These are phyloP conservation scores for Phytophthora nicotianae DNA, from an alignment of 352 stramenopile species.

Conservation along the genomic window DNA sequence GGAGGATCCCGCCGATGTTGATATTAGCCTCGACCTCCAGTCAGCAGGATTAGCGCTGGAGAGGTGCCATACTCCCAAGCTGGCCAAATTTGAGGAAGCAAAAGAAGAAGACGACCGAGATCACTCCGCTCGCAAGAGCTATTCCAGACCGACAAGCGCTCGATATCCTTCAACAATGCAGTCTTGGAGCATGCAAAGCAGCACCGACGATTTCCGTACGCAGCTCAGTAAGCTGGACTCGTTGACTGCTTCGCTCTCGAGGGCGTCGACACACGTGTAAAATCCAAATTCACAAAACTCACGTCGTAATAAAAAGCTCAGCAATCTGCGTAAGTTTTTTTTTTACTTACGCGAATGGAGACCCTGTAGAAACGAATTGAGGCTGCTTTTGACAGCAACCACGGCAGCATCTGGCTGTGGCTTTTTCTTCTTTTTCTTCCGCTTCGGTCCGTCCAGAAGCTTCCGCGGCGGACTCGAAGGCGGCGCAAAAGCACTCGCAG, in stretches of 20 bases:
- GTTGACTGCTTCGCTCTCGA: constrained; percentile 25
- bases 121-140: constrained; percentile 25
- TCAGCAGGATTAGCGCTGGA: constrained; percentile 13
- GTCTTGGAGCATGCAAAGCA: constrained; percentile 41
- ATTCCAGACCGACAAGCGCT: constrained; percentile 26
- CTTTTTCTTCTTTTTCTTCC: constrained; percentile 69
- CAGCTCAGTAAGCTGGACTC: constrained; percentile 36
- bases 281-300: neutral
- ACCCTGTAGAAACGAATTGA: constrained; percentile 67
- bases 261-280: constrained; percentile 30
- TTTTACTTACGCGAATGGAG: constrained; percentile 47
- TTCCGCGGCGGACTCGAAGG: constrained; percentile 63
- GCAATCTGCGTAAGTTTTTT: neutral
- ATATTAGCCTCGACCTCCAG: constrained; percentile 16
- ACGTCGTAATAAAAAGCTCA: constrained; percentile 5
- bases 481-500: constrained; percentile 51
- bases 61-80: constrained; percentile 22
- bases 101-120: constrained; percentile 1
- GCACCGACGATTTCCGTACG: constrained; percentile 33
- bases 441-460: constrained; percentile 69
- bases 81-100: constrained; percentile 3
- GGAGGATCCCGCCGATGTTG: constrained; percentile 10
- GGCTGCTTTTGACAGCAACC: constrained; percentile 62
- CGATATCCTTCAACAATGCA: constrained; percentile 55
- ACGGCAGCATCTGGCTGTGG: constrained; percentile 35